These are phyloP conservation scores for Nitzschia sp. DNA, from an alignment of 108 stramenopile genomes.

Conservation along the genomic window DNA sequence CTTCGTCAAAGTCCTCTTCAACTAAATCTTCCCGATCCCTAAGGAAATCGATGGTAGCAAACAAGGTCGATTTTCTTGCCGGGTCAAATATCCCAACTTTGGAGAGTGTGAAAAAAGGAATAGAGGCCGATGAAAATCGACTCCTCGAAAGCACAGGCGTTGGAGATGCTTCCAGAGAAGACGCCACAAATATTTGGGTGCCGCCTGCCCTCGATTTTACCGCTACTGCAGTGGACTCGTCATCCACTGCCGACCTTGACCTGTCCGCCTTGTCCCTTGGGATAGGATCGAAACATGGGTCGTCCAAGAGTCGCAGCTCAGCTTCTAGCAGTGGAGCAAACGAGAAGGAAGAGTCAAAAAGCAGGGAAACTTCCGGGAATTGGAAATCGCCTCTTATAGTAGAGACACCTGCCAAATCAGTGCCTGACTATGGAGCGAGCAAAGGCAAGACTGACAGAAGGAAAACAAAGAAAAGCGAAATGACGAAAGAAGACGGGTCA, in stretches of 20 bases:
- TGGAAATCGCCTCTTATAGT: too few species aligned
- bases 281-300: background rate
- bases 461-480: background rate
- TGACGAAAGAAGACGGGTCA: background rate
- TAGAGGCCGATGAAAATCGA: constrained; percentile 4
- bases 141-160: background rate
- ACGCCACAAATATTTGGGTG: constrained; percentile 1
- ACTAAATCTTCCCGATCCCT: background rate
- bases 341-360: too few species aligned
- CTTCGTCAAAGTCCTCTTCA: background rate
- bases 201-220: constrained; percentile 21
- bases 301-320: background rate
- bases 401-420: too few species aligned
- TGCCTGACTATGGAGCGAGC: too few species aligned
- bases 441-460: background rate
- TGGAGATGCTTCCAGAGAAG: background rate
- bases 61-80: background rate
- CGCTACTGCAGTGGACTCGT: background rate
- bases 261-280: background rate
- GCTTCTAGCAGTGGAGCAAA: too few species aligned
- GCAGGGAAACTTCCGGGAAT: too few species aligned
- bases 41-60: background rate
- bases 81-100: constrained; percentile 14
- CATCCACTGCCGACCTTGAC: background rate
- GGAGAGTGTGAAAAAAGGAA: constrained; percentile 15